These are phyloP conservation scores for Thraustochytrium sp. DNA, from an alignment of 352 stramenopile genomes.

Conservation along the genomic window DNA sequence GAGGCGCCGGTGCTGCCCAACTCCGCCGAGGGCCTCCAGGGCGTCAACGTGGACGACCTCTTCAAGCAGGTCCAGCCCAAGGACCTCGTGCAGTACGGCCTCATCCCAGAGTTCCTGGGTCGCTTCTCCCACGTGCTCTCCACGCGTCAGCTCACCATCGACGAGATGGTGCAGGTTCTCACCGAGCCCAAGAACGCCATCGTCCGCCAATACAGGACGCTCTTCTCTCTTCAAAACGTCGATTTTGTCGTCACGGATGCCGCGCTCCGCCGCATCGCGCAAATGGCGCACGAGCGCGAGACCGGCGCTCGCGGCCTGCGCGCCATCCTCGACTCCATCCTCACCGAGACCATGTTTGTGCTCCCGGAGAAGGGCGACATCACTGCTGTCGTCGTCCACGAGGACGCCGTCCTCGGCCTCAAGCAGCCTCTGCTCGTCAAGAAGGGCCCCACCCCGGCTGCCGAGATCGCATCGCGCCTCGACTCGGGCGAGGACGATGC, in stretches of 20 bases:
- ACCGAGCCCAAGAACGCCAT: slow-evolving; percentile 95
- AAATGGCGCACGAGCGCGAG: slow-evolving; percentile 81
- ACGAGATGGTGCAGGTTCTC: slow-evolving; percentile 88
- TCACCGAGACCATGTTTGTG: slow-evolving; percentile 95
- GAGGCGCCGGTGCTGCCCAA: slow-evolving; percentile 58
- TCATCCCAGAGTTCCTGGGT: slow-evolving; percentile 97
- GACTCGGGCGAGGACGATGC: slow-evolving; percentile 23
- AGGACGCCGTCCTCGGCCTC: slow-evolving; percentile 74
- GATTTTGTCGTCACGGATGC: slow-evolving; percentile 90
- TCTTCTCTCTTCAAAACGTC: slow-evolving; percentile 91
- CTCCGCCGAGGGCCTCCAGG: slow-evolving; percentile 54
- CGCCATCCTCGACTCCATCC: slow-evolving; percentile 84
- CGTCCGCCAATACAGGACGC: slow-evolving; percentile 90
- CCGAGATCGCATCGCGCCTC: background rate
- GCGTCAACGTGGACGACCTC: slow-evolving; percentile 61
- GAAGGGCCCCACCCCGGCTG: slow-evolving; percentile 46
- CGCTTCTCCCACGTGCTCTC: slow-evolving; percentile 90
- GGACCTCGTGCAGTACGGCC: slow-evolving; percentile 90
- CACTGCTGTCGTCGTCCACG: slow-evolving; percentile 86
- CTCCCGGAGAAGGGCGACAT: slow-evolving; percentile 82
- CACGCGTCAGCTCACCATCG: slow-evolving; percentile 78
- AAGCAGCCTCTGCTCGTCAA: slow-evolving; percentile 81
- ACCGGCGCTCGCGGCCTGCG: slow-evolving; percentile 91
- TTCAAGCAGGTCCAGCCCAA: slow-evolving; percentile 86
- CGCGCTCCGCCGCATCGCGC: slow-evolving; percentile 86